These are phyloP conservation scores for Arthroderma uncinatum DNA, from an alignment of 2,329 filamentous ascomycete genomes.

Conservation along the genomic window DNA sequence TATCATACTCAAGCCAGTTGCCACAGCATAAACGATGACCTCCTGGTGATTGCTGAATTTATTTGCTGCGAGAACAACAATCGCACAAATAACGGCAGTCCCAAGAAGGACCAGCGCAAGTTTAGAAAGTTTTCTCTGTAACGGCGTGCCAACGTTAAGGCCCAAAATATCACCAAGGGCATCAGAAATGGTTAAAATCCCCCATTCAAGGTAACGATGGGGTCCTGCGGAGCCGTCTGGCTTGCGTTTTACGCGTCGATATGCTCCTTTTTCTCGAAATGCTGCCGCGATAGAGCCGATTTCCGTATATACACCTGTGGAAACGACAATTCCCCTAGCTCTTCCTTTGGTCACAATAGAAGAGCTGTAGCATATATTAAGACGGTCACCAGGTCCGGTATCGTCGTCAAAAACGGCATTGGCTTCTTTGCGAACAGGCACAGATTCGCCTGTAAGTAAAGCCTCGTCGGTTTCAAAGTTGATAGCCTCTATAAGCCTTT, in stretches of 20 bases:
- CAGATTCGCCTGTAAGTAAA: slow-evolving; percentile 50
- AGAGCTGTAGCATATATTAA: slow-evolving; percentile 51
- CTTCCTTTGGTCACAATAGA: slow-evolving; percentile 52
- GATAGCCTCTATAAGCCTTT: slow-evolving; percentile 43
- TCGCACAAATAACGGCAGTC: slow-evolving; percentile 55
- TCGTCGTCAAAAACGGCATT: slow-evolving; percentile 40
- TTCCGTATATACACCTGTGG: slow-evolving; percentile 51
- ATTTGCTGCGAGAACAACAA: slow-evolving; percentile 58
- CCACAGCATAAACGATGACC: slow-evolving; percentile 55
- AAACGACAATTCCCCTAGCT: slow-evolving; percentile 50
- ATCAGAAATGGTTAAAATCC: slow-evolving; percentile 44
- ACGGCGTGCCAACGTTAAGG: slow-evolving; percentile 55
- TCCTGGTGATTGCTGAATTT: slow-evolving; percentile 42
- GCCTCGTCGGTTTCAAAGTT: slow-evolving; percentile 53
- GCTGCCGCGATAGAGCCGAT: slow-evolving; percentile 53
- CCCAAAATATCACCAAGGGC: slow-evolving; percentile 53
- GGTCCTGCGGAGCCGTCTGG: slow-evolving; percentile 40
- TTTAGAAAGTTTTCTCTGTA: slow-evolving; percentile 57
- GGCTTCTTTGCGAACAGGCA: slow-evolving; percentile 46
- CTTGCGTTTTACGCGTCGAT: slow-evolving; percentile 42
- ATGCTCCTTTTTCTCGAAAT: slow-evolving; percentile 49
- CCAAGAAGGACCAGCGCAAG: slow-evolving; percentile 55
- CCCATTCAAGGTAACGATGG: slow-evolving; percentile 42
- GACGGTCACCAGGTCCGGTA: slow-evolving; percentile 49
- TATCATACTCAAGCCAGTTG: slow-evolving; percentile 50